Conservation (phyloP, 2,329 filamentous ascomycete genomes). For the Scleromitrula shiraiana region DNA sequence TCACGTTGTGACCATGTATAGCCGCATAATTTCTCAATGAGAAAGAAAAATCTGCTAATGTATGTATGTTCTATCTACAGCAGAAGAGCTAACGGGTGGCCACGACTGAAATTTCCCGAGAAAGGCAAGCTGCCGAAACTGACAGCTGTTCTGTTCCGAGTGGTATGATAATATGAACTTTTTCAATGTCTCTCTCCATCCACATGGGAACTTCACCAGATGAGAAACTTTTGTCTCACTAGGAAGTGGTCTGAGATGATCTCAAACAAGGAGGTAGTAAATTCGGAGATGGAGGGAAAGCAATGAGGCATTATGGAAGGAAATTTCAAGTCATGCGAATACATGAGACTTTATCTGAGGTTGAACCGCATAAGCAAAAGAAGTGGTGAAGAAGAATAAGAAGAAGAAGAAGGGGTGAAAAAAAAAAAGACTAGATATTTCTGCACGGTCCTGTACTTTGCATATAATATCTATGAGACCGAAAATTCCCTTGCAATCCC, state of each 20-base stretch:
- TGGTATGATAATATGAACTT: neutral
- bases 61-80: too few species aligned
- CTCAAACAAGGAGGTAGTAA: neutral
- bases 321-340: neutral
- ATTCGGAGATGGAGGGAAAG: neutral
- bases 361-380: constrained; percentile 1
- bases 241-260: neutral
- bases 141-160: neutral
- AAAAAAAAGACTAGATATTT: neutral
- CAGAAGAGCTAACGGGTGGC: constrained; percentile 2
- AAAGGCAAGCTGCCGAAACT: neutral
- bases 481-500: constrained; percentile 2
- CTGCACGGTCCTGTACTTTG: neutral
- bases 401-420: neutral
- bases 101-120: constrained; percentile 2
- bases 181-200: neutral
- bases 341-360: neutral
- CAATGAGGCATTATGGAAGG: neutral
- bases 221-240: neutral
- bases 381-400: too few species aligned
- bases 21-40: neutral
- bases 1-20: constrained; percentile 5
- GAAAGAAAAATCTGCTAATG: too few species aligned
- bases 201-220: too few species aligned
- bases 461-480: neutral